phyloP scores from a whole-genome alignment of 148 eudicot species.

The Arctostaphylos glauca region DNA sequence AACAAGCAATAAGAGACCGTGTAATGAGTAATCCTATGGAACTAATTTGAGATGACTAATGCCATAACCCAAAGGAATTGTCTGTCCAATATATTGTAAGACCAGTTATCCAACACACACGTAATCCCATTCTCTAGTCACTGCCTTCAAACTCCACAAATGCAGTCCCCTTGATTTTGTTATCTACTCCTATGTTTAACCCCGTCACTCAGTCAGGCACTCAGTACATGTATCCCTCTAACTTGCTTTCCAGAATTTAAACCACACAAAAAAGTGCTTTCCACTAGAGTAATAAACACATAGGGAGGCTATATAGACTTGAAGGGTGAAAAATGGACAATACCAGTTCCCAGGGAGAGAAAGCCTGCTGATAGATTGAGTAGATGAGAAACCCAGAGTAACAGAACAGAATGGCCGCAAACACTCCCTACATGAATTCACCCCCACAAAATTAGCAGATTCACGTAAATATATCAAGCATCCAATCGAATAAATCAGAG shows the following conservation, averaged over 20 bases:
- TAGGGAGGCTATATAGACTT: not conserved
- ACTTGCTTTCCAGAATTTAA: not conserved
- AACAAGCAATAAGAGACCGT: not conserved
- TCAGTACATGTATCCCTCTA: not conserved
- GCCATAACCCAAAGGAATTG: not conserved
- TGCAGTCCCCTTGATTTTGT: not conserved
- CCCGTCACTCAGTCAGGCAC: not conserved
- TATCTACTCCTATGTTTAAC: not conserved
- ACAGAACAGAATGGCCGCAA: slow-evolving; percentile 45
- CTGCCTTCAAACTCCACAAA: not conserved
- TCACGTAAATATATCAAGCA: not conserved
- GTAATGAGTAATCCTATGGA: not conserved
- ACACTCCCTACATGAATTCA: slow-evolving; percentile 54
- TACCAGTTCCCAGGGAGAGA: slow-evolving; percentile 94
- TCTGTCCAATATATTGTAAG: not conserved
- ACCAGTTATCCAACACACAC: not conserved
- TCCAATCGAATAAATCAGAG: not conserved
- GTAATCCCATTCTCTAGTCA: not conserved
- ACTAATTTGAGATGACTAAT: not conserved
- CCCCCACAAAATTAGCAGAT: slow-evolving; percentile 1
- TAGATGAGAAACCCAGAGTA: slow-evolving; percentile 62
- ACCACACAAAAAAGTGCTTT: not conserved
- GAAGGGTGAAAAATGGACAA: not conserved
- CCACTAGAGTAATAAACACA: not conserved
- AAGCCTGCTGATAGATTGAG: slow-evolving; percentile 71